Conservation (phyloP, 805 yeast species). For the Nakazawaea anatomiae region DNA sequence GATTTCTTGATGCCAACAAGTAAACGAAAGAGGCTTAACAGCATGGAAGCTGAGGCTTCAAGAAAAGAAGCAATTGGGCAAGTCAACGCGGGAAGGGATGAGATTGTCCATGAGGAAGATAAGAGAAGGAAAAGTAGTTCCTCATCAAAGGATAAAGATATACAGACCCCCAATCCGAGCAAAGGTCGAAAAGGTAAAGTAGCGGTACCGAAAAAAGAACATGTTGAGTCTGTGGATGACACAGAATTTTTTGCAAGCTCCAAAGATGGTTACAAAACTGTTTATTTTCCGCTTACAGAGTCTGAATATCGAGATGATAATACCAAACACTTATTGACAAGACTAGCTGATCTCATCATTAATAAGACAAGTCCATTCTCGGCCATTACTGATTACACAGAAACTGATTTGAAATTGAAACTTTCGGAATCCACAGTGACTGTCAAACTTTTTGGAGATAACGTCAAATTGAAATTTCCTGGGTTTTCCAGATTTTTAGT, state of each 20-base stretch:
- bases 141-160: constrained; percentile 4
- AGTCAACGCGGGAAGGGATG: background rate
- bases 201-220: background rate
- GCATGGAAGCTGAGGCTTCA: constrained; percentile 7
- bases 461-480: constrained; percentile 42
- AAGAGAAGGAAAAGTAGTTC: constrained; percentile 20
- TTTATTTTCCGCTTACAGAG: constrained; percentile 11
- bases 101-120: background rate
- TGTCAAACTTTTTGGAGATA: constrained; percentile 57
- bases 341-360: constrained; percentile 2
- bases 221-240: constrained; percentile 7
- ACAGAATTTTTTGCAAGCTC: constrained; percentile 1
- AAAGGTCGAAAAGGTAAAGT: constrained; percentile 3
- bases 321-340: constrained; percentile 20
- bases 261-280: constrained; percentile 8
- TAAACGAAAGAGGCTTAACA: constrained; percentile 17
- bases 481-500: constrained; percentile 72
- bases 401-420: constrained; percentile 16
- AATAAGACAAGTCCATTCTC: background rate
- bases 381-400: constrained; percentile 20
- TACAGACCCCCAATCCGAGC: background rate
- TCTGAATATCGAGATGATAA: constrained; percentile 17
- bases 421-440: constrained; percentile 15
- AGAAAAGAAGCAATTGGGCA: constrained; percentile 3
- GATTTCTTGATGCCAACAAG: constrained; percentile 26